Percentiles rank a stretch among this genome's conserved stretches.
Evolutionary conservation across 2,329 filamentous ascomycete species (phyloP).

Genomic region (Ascomycota sp.): DNA sequence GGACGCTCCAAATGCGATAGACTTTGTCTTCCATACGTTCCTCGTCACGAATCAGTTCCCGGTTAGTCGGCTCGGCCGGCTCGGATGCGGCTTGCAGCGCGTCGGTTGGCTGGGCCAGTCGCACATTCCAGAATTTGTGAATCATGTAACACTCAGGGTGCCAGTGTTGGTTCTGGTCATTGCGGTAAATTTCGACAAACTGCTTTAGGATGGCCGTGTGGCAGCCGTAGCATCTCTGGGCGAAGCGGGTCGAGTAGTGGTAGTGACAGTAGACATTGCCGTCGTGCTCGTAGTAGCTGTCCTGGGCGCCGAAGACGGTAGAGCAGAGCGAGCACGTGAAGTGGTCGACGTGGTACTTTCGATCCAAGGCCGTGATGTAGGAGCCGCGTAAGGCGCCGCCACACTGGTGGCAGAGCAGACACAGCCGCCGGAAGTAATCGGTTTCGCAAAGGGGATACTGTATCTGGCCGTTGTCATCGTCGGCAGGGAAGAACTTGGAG

Average conservation of each 20-base stretch:
- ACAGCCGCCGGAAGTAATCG: constrained; percentile 86
- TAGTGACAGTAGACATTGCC: constrained; percentile 95
- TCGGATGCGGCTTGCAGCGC: constrained; percentile 20
- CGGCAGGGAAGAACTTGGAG: constrained; percentile 95
- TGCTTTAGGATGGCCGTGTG: constrained; percentile 96
- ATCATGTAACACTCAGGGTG: constrained; percentile 99
- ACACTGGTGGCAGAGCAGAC: constrained; percentile 79
- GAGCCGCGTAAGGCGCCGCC: constrained; percentile 84
- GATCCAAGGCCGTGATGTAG: constrained; percentile 92
- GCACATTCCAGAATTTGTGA: constrained; percentile 98
- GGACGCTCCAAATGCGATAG: constrained; percentile 91
- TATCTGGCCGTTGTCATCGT: constrained; percentile 63
- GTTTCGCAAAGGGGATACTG: constrained; percentile 96
- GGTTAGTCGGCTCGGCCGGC: constrained; percentile 35
- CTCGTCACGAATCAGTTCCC: constrained; percentile 65
- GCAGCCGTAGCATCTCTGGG: constrained; percentile 88
- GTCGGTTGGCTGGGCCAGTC: constrained; percentile 45
- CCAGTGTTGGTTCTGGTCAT: constrained; percentile 97
- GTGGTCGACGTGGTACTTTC: constrained; percentile 97
- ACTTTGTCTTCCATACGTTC: constrained; percentile 96
- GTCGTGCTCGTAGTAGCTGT: constrained; percentile 98
- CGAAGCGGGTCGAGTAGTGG: constrained; percentile 95
- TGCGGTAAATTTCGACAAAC: constrained; percentile 96
- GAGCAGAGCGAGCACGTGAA: constrained; percentile 96
- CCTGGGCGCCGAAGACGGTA: constrained; percentile 92